A percentile compares a stretch with the other conserved stretches of the same genome.
phyloP scores from a whole-genome alignment of 495 filamentous ascomycete genomes.

The Penicillium robsamsonii region DNA sequence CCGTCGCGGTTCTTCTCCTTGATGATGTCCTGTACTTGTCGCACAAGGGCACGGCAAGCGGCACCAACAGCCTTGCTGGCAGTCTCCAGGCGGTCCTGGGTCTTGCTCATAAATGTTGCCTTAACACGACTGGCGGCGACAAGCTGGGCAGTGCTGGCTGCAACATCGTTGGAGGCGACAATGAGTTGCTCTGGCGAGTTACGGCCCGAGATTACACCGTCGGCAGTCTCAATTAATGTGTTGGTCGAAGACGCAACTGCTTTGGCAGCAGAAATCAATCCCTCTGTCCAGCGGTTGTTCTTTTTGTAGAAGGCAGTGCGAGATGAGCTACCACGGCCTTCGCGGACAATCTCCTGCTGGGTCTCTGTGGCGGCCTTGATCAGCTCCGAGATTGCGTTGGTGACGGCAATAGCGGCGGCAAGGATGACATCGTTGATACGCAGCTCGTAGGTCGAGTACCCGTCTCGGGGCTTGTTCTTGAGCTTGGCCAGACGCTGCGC shows the following conservation, averaged over 20 bases:
- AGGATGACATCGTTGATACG: constrained; percentile 92
- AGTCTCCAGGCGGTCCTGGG: constrained; percentile 83
- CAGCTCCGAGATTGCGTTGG: constrained; percentile 90
- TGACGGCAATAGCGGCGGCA: constrained; percentile 90
- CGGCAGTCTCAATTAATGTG: constrained; percentile 93
- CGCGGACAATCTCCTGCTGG: constrained; percentile 96
- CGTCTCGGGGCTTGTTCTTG: constrained; percentile 88
- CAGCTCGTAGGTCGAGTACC: constrained; percentile 95
- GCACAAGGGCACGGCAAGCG: constrained; percentile 82
- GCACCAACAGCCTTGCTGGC: constrained; percentile 90
- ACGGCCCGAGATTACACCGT: constrained; percentile 86
- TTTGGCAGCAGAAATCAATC: constrained; percentile 93
- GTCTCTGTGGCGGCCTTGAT: constrained; percentile 94
- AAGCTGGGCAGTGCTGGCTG: constrained; percentile 91
- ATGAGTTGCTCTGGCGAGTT: constrained; percentile 97
- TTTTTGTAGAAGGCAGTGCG: constrained; percentile 99
- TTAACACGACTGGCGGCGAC: constrained; percentile 95
- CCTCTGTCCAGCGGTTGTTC: constrained; percentile 97
- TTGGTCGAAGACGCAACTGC: constrained; percentile 91
- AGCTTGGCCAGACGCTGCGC: constrained; percentile 84
- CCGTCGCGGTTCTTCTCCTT: constrained; percentile 77
- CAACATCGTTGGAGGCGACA: constrained; percentile 94
- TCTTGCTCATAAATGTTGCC: constrained; percentile 96
- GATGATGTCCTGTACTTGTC: constrained; percentile 94
- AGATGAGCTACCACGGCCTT: constrained; percentile 84